These are phyloP conservation scores for Citrus australasica DNA, from an alignment of 345 rosid species.

Conservation along the genomic window DNA sequence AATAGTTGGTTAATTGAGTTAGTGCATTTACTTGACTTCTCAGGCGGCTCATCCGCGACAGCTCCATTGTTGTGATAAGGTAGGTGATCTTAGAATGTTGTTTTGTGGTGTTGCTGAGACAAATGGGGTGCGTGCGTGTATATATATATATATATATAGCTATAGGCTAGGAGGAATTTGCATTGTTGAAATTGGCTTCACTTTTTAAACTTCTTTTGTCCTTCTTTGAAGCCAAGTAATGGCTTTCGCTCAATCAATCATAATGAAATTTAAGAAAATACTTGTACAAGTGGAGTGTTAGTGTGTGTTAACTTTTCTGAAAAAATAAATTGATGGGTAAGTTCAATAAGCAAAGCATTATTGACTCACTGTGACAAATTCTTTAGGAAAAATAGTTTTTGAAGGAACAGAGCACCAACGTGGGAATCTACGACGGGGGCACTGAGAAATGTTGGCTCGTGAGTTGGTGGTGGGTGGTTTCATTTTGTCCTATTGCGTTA, in stretches of 20 bases:
- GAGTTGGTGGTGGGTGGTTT: not conserved
- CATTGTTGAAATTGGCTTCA: not conserved
- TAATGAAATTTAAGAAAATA: not conserved
- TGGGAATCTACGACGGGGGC: too few relatives aligned
- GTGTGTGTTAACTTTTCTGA: not conserved
- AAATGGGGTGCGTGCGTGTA: not conserved
- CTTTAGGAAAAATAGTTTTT: not conserved
- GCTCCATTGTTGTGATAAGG: slow-evolving; percentile 15
- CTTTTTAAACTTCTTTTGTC: slow-evolving; percentile 6
- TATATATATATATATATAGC: slow-evolving; percentile 27
- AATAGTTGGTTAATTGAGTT: too few relatives aligned
- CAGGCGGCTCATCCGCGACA: not conserved
- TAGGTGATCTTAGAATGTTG: not conserved
- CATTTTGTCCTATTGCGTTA: slow-evolving; percentile 16
- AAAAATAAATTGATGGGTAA: not conserved
- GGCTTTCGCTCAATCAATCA: not conserved
- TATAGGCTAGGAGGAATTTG: not conserved
- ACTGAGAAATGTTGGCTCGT: not conserved
- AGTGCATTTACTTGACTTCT: slow-evolving; percentile 22
- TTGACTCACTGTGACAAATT: not conserved
- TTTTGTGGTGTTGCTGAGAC: slow-evolving; percentile 4
- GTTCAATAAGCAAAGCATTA: not conserved
- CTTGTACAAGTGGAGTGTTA: not conserved
- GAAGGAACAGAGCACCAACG: too few relatives aligned
- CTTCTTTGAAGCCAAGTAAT: slow-evolving; percentile 22